Percentiles rank a stretch among this genome's conserved stretches.
These are phyloP conservation scores for Yamadazyma sp. DNA, from an alignment of 805 yeast genomes.

Conservation along the genomic window DNA sequence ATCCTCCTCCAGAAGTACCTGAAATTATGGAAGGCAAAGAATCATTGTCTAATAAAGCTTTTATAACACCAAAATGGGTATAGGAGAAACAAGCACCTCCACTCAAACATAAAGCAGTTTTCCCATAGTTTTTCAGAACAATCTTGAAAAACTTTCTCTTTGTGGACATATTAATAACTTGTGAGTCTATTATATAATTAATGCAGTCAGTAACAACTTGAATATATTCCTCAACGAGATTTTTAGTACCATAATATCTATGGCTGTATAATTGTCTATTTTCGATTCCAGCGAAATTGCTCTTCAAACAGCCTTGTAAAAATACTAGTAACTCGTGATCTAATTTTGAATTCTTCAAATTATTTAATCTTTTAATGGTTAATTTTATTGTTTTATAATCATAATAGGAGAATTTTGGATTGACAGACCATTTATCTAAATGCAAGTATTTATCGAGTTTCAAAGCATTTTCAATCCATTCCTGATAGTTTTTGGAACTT, in stretches of 20 bases:
- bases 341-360: slow-evolving; percentile 27
- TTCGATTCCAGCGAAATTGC: slow-evolving; percentile 78
- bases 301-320: slow-evolving; percentile 64
- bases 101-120: slow-evolving; percentile 65
- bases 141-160: slow-evolving; percentile 55
- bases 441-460: slow-evolving; percentile 55
- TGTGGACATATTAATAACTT: slow-evolving; percentile 30
- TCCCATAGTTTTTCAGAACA: slow-evolving; percentile 64
- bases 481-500: slow-evolving; percentile 48
- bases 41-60: slow-evolving; percentile 66
- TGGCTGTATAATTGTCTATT: slow-evolving; percentile 70
- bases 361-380: slow-evolving; percentile 42
- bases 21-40: slow-evolving; percentile 64
- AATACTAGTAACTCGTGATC: slow-evolving; percentile 50
- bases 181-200: slow-evolving; percentile 38
- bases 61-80: slow-evolving; percentile 73
- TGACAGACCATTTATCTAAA: slow-evolving; percentile 60
- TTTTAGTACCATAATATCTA: slow-evolving; percentile 72
- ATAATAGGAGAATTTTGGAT: slow-evolving; percentile 62
- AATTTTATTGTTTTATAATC: slow-evolving; percentile 59
- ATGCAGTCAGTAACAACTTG: slow-evolving; percentile 49
- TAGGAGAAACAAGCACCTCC: slow-evolving; percentile 83
- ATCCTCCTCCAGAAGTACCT: slow-evolving; percentile 82
- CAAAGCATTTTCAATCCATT: slow-evolving; percentile 61
- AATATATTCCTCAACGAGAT: slow-evolving; percentile 53